Percentiles rank a stretch among this genome's conserved stretches.
Evolutionary conservation across 495 filamentous ascomycete species (phyloP).

Genomic region (Xylaria intraflava): DNA sequence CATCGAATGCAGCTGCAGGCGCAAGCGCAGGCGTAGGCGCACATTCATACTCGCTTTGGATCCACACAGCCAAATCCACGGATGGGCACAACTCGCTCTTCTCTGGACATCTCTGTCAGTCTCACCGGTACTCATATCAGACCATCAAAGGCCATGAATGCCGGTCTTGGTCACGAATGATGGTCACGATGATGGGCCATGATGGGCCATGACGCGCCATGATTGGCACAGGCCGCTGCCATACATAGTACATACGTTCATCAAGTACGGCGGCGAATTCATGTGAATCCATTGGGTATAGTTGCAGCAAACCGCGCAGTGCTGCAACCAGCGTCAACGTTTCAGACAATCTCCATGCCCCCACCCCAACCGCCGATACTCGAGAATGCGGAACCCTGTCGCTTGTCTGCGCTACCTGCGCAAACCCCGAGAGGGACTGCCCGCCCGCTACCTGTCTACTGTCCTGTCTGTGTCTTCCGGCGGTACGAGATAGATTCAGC

Average conservation of each 20-base stretch:
- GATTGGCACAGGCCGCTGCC: neutral
- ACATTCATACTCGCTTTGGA: neutral
- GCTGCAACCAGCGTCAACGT: neutral
- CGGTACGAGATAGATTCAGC: too few relatives aligned
- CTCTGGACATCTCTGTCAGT: neutral
- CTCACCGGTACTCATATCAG: neutral
- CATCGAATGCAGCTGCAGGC: neutral
- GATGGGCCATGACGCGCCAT: neutral
- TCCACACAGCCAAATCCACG: neutral
- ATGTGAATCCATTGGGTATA: constrained; percentile 10
- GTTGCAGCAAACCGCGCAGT: neutral
- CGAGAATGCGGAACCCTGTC: too few relatives aligned
- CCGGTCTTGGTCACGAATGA: neutral
- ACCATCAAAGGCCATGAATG: too few relatives aligned
- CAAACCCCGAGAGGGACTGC: too few relatives aligned
- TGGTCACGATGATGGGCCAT: neutral
- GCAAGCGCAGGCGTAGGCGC: neutral
- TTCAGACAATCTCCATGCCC: constrained; percentile 1
- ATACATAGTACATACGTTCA: neutral
- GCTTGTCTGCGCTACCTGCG: too few relatives aligned
- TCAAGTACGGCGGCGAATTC: neutral
- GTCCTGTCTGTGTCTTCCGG: too few relatives aligned
- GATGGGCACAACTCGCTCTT: neutral
- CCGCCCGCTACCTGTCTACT: too few relatives aligned
- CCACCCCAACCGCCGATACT: constrained; percentile 6